Evolutionary conservation across 495 filamentous ascomycete genomes (phyloP).

Genomic region (Aspergillus ellipticus): DNA sequence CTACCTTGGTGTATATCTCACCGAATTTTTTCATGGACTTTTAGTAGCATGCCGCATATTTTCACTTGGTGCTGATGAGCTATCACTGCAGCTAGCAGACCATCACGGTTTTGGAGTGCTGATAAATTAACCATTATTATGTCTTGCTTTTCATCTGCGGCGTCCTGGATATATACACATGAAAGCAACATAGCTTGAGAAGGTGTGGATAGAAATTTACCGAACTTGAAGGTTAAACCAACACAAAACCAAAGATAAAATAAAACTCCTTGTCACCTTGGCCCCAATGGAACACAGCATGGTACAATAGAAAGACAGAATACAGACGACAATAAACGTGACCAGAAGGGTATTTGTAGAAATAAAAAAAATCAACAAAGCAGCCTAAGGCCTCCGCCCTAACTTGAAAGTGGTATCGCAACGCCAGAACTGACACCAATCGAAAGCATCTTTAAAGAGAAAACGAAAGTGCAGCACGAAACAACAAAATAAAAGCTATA

Average conservation of each 20-base stretch:
- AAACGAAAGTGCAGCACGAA: background rate
- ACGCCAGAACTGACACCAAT: background rate
- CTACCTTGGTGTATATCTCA: background rate
- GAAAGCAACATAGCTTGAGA: too few species aligned
- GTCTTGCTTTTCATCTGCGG: too few species aligned
- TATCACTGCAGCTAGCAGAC: background rate
- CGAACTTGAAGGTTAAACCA: background rate
- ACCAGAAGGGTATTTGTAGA: constrained; percentile 15
- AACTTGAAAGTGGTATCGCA: background rate
- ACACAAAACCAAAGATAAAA: background rate
- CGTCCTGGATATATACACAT: background rate
- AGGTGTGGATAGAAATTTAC: too few species aligned
- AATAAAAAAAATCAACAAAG: constrained; percentile 5
- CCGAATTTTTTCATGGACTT: background rate
- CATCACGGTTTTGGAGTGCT: background rate
- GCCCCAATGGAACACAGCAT: background rate
- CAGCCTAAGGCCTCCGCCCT: background rate
- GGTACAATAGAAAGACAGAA: background rate
- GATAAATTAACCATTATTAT: background rate
- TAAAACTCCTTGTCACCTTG: background rate
- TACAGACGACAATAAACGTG: background rate
- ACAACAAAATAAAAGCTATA: constrained; percentile 3
- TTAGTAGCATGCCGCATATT: background rate
- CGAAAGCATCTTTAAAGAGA: background rate
- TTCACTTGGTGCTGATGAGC: background rate